Evolutionary conservation across 108 stramenopile genomes (phyloP).

Genomic region (Nitzschia sp.): DNA sequence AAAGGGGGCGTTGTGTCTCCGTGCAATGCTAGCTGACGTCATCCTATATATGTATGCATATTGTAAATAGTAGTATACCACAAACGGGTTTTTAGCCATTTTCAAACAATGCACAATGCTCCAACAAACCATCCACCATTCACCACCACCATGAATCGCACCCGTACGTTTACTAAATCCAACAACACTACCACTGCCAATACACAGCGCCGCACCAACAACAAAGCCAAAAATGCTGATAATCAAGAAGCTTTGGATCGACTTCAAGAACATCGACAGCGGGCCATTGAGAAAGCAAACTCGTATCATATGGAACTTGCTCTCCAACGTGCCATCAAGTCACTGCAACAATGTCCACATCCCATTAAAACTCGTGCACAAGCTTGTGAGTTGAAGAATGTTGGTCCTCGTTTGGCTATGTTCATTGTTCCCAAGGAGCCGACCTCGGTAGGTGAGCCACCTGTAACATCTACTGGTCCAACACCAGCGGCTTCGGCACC

Average conservation of each 20-base stretch:
- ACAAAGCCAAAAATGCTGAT: constrained; percentile 37
- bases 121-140: too few relatives aligned
- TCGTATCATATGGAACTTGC: constrained; percentile 23
- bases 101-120: too few relatives aligned
- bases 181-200: not conserved
- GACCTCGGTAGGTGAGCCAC: too few relatives aligned
- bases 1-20: too few relatives aligned
- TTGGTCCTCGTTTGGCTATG: constrained; percentile 44
- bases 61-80: too few relatives aligned
- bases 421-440: constrained; percentile 22
- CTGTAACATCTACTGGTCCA: too few relatives aligned
- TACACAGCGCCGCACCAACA: not conserved
- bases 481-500: not conserved
- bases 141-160: not conserved
- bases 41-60: too few relatives aligned
- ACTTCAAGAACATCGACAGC: constrained; percentile 11
- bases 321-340: constrained; percentile 35
- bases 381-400: constrained; percentile 41
- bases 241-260: constrained; percentile 49
- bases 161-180: not conserved
- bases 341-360: constrained; percentile 26
- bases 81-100: too few relatives aligned
- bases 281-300: constrained; percentile 5
- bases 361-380: constrained; percentile 37
- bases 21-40: too few relatives aligned